These are phyloP conservation scores for Neurospora terricola DNA, from an alignment of 495 filamentous ascomycete species.

Conservation along the genomic window DNA sequence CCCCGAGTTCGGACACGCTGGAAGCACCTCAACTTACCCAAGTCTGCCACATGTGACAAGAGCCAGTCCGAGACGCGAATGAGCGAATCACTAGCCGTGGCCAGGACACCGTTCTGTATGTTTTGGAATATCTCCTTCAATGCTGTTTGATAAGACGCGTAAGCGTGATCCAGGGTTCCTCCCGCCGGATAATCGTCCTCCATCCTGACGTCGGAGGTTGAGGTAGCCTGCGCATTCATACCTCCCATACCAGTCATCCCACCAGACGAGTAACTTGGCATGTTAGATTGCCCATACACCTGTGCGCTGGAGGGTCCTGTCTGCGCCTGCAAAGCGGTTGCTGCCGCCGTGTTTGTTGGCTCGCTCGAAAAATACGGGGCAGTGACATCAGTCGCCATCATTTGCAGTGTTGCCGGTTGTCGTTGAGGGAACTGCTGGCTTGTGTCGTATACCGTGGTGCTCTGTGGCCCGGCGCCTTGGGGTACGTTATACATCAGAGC, in stretches of 20 bases:
- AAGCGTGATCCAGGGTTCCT: constrained; percentile 50
- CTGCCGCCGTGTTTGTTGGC: constrained; percentile 51
- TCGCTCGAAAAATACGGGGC: constrained; percentile 75
- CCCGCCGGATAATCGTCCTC: constrained; percentile 27
- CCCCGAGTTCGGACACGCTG: constrained; percentile 8
- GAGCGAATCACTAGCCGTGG: constrained; percentile 61
- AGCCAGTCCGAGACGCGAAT: constrained; percentile 79
- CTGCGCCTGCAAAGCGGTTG: constrained; percentile 34
- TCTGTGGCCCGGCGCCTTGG: constrained; percentile 50
- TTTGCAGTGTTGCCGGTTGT: constrained; percentile 72
- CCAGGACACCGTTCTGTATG: constrained; percentile 61
- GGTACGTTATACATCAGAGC: constrained; percentile 74
- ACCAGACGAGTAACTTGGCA: constrained; percentile 35
- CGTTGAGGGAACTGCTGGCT: constrained; percentile 70
- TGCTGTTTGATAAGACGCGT: constrained; percentile 60
- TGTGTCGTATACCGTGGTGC: constrained; percentile 61
- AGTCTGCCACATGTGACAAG: constrained; percentile 63
- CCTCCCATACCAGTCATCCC: constrained; percentile 31
- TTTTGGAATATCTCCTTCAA: constrained; percentile 68
- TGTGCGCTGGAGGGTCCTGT: constrained; percentile 29
- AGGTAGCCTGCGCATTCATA: constrained; percentile 29
- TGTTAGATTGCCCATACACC: constrained; percentile 41
- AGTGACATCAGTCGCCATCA: constrained; percentile 54
- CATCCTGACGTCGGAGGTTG: constrained; percentile 34
- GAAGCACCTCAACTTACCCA: constrained; percentile 54